A percentile compares a stretch with the other conserved stretches of the same genome.
Conservation (phyloP, 805 yeast genomes). For the Lipomyces spencermartinsiae region DNA sequence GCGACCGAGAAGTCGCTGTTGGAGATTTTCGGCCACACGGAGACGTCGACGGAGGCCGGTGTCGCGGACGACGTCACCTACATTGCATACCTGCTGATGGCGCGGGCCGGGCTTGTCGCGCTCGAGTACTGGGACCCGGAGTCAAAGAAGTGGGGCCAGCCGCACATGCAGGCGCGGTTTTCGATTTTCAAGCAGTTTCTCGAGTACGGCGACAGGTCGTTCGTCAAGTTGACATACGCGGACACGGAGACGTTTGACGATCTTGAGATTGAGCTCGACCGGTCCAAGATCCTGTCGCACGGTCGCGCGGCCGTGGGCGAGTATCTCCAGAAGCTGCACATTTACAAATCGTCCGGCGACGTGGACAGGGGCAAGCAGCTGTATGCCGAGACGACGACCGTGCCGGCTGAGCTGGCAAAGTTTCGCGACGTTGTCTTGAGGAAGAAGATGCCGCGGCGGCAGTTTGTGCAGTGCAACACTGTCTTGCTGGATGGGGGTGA, state of each 20-base stretch:
- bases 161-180: constrained; percentile 93
- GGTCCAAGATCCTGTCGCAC: constrained; percentile 64
- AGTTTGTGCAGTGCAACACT: constrained; percentile 84
- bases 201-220: constrained; percentile 61
- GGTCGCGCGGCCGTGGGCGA: constrained; percentile 79
- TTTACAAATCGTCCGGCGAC: constrained; percentile 80
- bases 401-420: constrained; percentile 62
- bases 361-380: constrained; percentile 66
- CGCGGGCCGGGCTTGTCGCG: constrained; percentile 83
- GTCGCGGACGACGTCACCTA: constrained; percentile 58
- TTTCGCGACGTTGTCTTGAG: constrained; percentile 71
- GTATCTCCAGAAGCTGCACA: constrained; percentile 73
- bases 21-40: constrained; percentile 72
- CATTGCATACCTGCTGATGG: constrained; percentile 79
- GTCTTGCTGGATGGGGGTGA: constrained; percentile 48
- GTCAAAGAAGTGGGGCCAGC: constrained; percentile 87
- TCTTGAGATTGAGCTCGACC: constrained; percentile 64
- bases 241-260: constrained; percentile 59
- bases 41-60: constrained; percentile 50
- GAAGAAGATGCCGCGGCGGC: constrained; percentile 83
- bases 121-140: constrained; percentile 88
- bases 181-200: constrained; percentile 79
- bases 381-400: constrained; percentile 69
- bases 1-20: constrained; percentile 71
- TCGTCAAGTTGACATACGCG: constrained; percentile 60